Base-by-base conservation (phyloP, 768 basidiomycete species). In the Amanita exitialis region DNA sequence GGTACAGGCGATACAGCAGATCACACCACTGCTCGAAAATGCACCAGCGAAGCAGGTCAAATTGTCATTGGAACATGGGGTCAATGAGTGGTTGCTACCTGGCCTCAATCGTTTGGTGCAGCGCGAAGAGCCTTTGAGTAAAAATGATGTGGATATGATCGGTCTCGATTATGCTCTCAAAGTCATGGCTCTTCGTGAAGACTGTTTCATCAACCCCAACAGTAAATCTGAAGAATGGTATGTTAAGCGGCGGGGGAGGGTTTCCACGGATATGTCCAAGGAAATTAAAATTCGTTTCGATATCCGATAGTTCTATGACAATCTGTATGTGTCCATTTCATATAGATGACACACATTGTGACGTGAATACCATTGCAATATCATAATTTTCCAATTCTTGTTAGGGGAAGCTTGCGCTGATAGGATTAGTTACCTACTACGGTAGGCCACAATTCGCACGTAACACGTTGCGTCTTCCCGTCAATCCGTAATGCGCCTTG, bases 51-150 rank as follows among this genome's bases (percentile, higher is more conserved):
- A 59, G 15, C 62, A 60, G 46, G 53, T 70, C 21, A 53, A 43
- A 4, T 49, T 68, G 32, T 64, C 64, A 4, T 53, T 53, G 2
- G 53, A 53, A 25, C 59, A 64, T 34, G 51, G 61, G 12, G 60
- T 72, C 21, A 45, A 54, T 1, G 46, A 56, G 15, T 70, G 68
- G 65, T 53, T 64, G 2, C 41, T 63, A 15, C 54, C 58, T 1
- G 63, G 61, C 15, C 44, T 64, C 38, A 46, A 46, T 9, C 28
- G 51, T 3, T 52, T 68, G 9, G 56, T 58, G 1, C 47, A 55
- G 16, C 57, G 62, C 8, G 45, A 54, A 4, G 58, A 62, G 38
- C 59, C 62, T 13, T 53, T 67, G 27, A 47, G 37, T 25, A 35
- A 59, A 2, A 46, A 53, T 7, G 67, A 69, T 12, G 54, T 49